These are phyloP conservation scores for Carallia brachiata DNA, from an alignment of 345 rosid species.

Conservation along the genomic window DNA sequence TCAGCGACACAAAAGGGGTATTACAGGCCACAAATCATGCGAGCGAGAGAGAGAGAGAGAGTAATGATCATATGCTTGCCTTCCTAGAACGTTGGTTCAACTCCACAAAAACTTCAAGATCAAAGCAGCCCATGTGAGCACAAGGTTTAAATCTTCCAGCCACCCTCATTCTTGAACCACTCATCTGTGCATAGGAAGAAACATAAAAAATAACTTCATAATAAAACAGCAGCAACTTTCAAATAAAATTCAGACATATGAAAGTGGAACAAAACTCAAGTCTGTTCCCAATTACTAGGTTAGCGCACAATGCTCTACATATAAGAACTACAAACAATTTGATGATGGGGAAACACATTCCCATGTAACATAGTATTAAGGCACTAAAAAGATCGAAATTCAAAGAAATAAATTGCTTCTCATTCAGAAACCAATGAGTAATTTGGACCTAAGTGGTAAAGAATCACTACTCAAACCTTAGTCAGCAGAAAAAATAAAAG, in stretches of 20 bases:
- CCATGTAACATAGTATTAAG: no score
- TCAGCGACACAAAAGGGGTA: background rate
- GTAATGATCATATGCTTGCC: conserved; percentile 20
- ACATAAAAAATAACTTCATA: background rate
- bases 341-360: no score
- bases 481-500: no score
- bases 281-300: no score
- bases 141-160: conserved; percentile 39
- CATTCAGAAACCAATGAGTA: no score
- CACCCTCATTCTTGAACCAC: conserved; percentile 37
- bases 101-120: conserved; percentile 36
- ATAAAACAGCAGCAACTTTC: background rate
- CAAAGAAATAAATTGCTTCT: no score
- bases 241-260: background rate
- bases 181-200: conserved; percentile 16
- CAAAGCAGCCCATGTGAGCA: conserved; percentile 37
- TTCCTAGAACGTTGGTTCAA: conserved; percentile 33
- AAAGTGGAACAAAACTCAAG: no score
- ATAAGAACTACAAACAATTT: no score
- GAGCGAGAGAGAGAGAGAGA: background rate
- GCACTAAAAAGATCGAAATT: no score
- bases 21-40: background rate
- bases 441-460: no score
- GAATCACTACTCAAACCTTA: no score
- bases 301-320: no score